Base-by-base conservation (phyloP, 768 basidiomycete genomes). In the Cyclocybe cylindracea region DNA sequence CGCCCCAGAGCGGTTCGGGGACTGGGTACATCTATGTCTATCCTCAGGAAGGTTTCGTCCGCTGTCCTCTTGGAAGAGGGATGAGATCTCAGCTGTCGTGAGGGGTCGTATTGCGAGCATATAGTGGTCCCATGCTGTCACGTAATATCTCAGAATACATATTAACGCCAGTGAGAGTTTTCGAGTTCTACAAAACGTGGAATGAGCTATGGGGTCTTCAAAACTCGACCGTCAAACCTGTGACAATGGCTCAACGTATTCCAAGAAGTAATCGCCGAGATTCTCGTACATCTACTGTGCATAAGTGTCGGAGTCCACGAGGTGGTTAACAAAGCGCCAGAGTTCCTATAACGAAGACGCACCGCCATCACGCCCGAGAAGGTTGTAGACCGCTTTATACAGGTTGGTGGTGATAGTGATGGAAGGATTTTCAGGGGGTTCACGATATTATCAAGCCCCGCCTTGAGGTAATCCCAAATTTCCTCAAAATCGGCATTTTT, bases 1-100 rank as follows among this genome's bases (percentile, higher is more conserved):
- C 72, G 94, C 95, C 78, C 97, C 96, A 41, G 90, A 94, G 68
- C 95, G 92, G 66, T 98, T 96, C 97, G 97, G 98, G 6, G 98
- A 72, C 96, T 96, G 98, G 0, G 93, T 95, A 31, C 98, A 80
- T 62, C 97, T 97, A 52, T 96, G 89, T 7, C 95, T 95, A 2
- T 24, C 1, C 24, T 24, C 24, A 24, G 5, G 89, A 91, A 70
- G 96, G 94, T 70, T 95, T 94, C 59, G 87, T 87, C 64, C 91
- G 90, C 70, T 98, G 75, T 94, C 98, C 60, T 89, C 86, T 60
- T 85, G 82, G 80, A 99, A 99, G 32, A 93, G 86, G 58, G 89
- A 78, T 32, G 86, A 72, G 56, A 99, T 89, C 66, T 98, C 95
- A 5, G 82, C 71, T 1, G 97, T 97, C 48, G 97, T 91, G 66